Percentiles rank a stretch among this genome's conserved stretches.
These are phyloP conservation scores for Rhizopogon sp. DNA, from an alignment of 768 basidiomycete genomes.

Conservation along the genomic window DNA sequence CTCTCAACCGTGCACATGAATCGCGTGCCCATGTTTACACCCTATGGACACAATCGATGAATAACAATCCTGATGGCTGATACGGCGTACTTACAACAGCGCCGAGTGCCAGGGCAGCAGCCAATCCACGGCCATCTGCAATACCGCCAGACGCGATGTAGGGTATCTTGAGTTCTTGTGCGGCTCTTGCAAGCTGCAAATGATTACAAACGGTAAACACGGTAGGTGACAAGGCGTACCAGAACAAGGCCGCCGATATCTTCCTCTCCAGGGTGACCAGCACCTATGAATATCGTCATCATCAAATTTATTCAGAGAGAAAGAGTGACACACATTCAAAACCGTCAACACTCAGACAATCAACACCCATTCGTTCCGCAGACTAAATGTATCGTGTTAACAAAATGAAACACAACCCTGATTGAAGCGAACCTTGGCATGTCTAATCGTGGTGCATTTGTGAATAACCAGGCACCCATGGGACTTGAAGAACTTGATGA, in stretches of 20 bases:
- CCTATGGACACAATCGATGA: conserved; percentile 35
- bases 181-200: conserved; percentile 76
- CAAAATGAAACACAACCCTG: conserved; percentile 20
- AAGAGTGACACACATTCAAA: conserved; percentile 66
- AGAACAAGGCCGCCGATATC: conserved; percentile 86
- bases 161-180: conserved; percentile 76
- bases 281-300: conserved; percentile 45
- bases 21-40: conserved; percentile 85
- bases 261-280: conserved; percentile 92
- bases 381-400: conserved; percentile 26
- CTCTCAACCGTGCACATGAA: conserved; percentile 92
- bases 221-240: conserved; percentile 32
- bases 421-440: conserved; percentile 59
- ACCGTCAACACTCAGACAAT: conserved; percentile 84
- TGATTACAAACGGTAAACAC: not conserved
- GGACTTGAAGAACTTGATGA: conserved; percentile 81
- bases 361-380: conserved; percentile 77
- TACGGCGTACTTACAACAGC: conserved; percentile 52
- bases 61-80: not conserved
- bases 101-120: conserved; percentile 76
- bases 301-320: not conserved
- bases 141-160: conserved; percentile 91
- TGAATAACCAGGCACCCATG: conserved; percentile 78
- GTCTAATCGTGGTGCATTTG: conserved; percentile 84
- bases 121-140: conserved; percentile 81